phyloP scores from a whole-genome alignment of 768 basidiomycete species.

The Lentinus tigrinus region DNA sequence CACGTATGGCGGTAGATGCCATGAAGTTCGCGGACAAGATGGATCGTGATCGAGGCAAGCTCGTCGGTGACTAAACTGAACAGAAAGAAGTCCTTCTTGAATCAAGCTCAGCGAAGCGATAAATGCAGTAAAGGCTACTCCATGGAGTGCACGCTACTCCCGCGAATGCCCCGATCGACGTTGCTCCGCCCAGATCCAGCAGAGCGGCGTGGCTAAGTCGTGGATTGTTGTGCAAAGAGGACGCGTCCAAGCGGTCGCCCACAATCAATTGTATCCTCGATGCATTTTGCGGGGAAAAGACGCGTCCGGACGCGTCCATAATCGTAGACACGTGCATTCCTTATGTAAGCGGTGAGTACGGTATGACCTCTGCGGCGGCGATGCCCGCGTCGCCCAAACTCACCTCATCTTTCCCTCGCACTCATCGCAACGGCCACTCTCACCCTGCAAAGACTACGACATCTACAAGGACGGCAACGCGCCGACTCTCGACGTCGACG shows the following conservation, averaged over 20 bases:
- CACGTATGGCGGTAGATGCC: constrained; percentile 1
- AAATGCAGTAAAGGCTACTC: background rate
- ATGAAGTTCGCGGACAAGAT: background rate
- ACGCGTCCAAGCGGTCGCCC: background rate
- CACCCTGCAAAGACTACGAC: background rate
- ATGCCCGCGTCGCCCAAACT: background rate
- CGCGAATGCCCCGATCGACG: background rate
- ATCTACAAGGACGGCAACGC: background rate
- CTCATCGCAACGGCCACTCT: background rate
- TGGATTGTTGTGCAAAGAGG: background rate
- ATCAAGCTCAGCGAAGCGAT: background rate
- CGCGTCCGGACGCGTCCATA: constrained; percentile 5
- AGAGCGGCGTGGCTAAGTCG: background rate
- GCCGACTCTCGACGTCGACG: background rate
- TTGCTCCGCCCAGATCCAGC: background rate
- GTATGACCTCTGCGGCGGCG: constrained; percentile 7
- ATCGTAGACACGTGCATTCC: constrained; percentile 5
- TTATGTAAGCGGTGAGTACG: constrained; percentile 10
- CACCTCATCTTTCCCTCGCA: constrained; percentile 4
- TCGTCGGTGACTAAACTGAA: background rate
- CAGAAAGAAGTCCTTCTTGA: background rate
- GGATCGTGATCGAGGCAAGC: background rate
- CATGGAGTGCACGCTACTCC: too few species aligned
- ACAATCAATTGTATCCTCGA: background rate
- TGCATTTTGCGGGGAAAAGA: background rate